A percentile compares a stretch with the other conserved stretches of the same genome.
These are phyloP conservation scores for Leccinum uliginosum DNA, from an alignment of 768 basidiomycete species.

Conservation along the genomic window DNA sequence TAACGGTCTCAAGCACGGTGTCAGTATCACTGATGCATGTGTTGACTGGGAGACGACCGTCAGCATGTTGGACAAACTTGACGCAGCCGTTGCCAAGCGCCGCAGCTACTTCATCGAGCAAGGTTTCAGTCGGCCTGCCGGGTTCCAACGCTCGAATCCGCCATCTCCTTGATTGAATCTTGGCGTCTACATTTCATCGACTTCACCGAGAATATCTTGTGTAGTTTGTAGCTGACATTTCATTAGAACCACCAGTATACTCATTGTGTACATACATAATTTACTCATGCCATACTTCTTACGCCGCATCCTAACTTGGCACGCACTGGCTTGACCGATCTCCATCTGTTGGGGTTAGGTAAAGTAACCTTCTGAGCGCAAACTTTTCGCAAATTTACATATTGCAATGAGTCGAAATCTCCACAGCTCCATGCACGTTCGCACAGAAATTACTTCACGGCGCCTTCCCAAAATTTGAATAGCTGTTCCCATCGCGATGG, in stretches of 20 bases:
- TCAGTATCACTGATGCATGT: constrained; percentile 91
- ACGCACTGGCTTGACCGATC: too few species aligned
- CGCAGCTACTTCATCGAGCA: constrained; percentile 23
- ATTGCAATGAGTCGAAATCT: background rate
- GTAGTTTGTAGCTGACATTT: background rate
- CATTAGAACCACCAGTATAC: background rate
- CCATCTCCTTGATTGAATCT: constrained; percentile 9
- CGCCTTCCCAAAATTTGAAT: background rate
- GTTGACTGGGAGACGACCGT: constrained; percentile 82
- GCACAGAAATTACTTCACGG: background rate
- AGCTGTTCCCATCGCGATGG: background rate
- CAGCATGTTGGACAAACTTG: constrained; percentile 66
- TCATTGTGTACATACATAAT: background rate
- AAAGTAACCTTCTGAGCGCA: too few species aligned
- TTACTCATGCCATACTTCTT: background rate
- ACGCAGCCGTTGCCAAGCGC: constrained; percentile 38
- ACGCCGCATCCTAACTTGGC: background rate
- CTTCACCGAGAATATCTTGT: background rate
- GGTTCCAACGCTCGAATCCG: constrained; percentile 20
- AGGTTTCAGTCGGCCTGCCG: constrained; percentile 24
- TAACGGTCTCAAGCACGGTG: constrained; percentile 64
- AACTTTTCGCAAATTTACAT: background rate
- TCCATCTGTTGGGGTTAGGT: too few species aligned
- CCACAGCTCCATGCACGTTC: background rate
- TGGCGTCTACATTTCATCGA: background rate